These are phyloP conservation scores for Lichtheimia ramosa DNA, from an alignment of 371 early-diverging fungal species.

Conservation along the genomic window DNA sequence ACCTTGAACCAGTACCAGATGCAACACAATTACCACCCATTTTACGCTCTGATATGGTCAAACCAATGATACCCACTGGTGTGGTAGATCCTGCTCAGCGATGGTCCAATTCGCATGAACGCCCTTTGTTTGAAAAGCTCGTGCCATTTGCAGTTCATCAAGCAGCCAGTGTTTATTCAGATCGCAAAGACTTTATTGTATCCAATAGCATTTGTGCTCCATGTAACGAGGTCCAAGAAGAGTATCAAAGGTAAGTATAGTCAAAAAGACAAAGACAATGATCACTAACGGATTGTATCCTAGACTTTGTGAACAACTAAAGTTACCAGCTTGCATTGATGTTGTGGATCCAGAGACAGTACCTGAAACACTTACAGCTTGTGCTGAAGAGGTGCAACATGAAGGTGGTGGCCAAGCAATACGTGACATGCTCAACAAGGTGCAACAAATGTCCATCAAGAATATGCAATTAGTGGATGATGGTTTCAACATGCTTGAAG, in stretches of 20 bases:
- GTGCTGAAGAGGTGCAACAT: conserved; percentile 72
- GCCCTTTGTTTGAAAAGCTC: conserved; percentile 79
- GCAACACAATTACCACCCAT: conserved; percentile 57
- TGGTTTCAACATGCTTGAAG: conserved; percentile 64
- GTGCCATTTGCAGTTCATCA: conserved; percentile 92
- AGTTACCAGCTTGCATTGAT: conserved; percentile 32
- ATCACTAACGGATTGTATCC: neutral
- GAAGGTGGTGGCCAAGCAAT: conserved; percentile 70
- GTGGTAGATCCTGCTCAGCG: conserved; percentile 18
- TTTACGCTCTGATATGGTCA: conserved; percentile 74
- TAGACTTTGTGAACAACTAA: conserved; percentile 22
- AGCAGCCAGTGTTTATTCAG: conserved; percentile 78
- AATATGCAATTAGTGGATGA: conserved; percentile 60
- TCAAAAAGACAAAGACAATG: too few species aligned
- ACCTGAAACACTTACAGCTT: conserved; percentile 62
- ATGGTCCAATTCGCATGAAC: conserved; percentile 29
- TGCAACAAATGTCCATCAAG: conserved; percentile 56
- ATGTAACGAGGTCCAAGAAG: conserved; percentile 62
- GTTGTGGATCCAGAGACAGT: conserved; percentile 56
- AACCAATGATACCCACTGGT: conserved; percentile 50
- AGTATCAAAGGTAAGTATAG: conserved; percentile 52
- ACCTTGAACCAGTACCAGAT: conserved; percentile 78
- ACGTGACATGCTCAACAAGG: conserved; percentile 61
- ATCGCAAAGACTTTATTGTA: conserved; percentile 73
- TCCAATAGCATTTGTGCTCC: conserved; percentile 61